Conservation (phyloP, 2,329 filamentous ascomycete genomes). For the Colletotrichum lentis region DNA sequence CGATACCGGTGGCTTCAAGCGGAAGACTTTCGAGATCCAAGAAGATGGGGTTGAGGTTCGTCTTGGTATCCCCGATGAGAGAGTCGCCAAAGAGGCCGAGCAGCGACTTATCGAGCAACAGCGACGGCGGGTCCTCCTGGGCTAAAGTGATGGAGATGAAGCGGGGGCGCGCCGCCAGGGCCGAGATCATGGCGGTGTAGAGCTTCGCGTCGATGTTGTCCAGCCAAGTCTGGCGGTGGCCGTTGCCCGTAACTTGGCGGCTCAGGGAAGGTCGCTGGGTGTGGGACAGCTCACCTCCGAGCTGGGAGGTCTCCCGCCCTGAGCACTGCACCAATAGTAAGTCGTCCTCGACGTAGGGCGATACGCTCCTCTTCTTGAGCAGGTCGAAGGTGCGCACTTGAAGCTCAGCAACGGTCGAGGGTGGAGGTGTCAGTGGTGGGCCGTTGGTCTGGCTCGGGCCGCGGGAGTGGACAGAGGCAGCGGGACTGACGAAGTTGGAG, state of each 20-base stretch:
- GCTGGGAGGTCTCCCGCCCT: slow-evolving; percentile 61
- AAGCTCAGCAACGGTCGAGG: slow-evolving; percentile 79
- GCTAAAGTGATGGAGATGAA: slow-evolving; percentile 80
- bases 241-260: slow-evolving; percentile 50
- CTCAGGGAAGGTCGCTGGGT: slow-evolving; percentile 44
- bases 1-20: slow-evolving; percentile 89
- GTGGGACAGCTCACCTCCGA: slow-evolving; percentile 51
- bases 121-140: slow-evolving; percentile 75
- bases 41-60: slow-evolving; percentile 83
- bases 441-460: slow-evolving; percentile 51
- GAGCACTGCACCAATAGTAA: slow-evolving; percentile 85
- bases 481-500: slow-evolving; percentile 70
- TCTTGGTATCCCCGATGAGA: slow-evolving; percentile 77
- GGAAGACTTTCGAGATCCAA: slow-evolving; percentile 83
- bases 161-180: slow-evolving; percentile 67
- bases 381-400: slow-evolving; percentile 83
- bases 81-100: slow-evolving; percentile 74
- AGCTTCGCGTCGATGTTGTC: slow-evolving; percentile 69
- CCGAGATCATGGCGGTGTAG: slow-evolving; percentile 69
- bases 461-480: slow-evolving; percentile 50
- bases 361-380: slow-evolving; percentile 79
- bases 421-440: slow-evolving; percentile 75
- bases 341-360: slow-evolving; percentile 72
- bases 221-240: slow-evolving; percentile 58
- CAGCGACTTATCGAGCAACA: slow-evolving; percentile 75